phyloP scores from a whole-genome alignment of 1,139 yeast genomes.

The Kodamaea sp. region DNA sequence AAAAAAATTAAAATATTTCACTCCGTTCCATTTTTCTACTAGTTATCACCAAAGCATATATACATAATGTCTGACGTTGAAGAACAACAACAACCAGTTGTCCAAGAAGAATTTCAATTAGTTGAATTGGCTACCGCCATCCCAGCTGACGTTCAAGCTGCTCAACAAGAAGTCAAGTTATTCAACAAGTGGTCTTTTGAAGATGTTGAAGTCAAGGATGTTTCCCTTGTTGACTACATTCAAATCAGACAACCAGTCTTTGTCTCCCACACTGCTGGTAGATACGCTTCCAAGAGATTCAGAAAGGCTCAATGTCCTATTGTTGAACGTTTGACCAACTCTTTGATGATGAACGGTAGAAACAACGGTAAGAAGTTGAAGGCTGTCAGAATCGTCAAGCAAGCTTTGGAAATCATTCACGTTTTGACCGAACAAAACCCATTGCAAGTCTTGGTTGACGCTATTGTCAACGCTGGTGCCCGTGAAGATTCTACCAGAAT shows the following conservation, averaged over 20 bases:
- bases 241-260: conserved; percentile 97
- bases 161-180: conserved; percentile 93
- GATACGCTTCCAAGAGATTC: conserved; percentile 99
- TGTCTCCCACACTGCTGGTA: conserved; percentile 99
- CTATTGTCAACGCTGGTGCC: conserved; percentile 99
- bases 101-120: conserved; percentile 71
- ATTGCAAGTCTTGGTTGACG: conserved; percentile 98
- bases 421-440: conserved; percentile 99
- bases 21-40: not conserved
- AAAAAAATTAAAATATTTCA: too few relatives aligned
- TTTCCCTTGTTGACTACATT: conserved; percentile 96
- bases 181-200: conserved; percentile 99
- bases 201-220: conserved; percentile 96
- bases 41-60: not conserved
- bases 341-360: conserved; percentile 99
- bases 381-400: conserved; percentile 99
- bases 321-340: conserved; percentile 98
- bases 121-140: conserved; percentile 90
- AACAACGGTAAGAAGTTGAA: conserved; percentile 99
- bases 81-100: conserved; percentile 57
- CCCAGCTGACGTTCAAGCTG: conserved; percentile 96
- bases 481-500: conserved; percentile 99
- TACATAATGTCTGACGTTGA: conserved; percentile 49
- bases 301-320: conserved; percentile 99
- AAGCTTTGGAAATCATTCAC: conserved; percentile 96